Conservation (phyloP, 306 rosid species). For the Vigna trinervia region DNA sequence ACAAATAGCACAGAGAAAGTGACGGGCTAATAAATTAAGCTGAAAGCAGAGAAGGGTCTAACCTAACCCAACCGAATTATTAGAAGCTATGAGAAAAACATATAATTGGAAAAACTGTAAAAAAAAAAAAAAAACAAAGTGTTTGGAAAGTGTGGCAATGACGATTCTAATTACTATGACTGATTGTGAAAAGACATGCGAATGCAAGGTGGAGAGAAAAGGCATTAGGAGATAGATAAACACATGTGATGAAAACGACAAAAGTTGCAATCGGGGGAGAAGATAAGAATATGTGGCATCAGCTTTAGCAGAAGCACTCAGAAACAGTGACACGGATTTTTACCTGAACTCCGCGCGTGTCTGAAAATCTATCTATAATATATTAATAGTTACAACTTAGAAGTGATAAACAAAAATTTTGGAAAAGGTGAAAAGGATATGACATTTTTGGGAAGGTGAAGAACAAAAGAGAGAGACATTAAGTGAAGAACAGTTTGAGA, state of each 20-base stretch:
- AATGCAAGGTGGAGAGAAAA: slow-evolving; percentile 15
- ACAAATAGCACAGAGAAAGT: neutral
- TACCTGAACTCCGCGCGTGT: neutral
- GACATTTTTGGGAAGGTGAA: slow-evolving; percentile 39
- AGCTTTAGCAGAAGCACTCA: slow-evolving; percentile 32
- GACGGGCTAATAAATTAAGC: neutral
- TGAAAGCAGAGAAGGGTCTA: slow-evolving; percentile 1
- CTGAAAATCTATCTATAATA: neutral
- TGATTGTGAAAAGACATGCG: slow-evolving; percentile 15
- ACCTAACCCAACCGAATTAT: slow-evolving; percentile 29
- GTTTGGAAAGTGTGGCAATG: neutral
- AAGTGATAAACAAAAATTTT: neutral
- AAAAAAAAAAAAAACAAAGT: neutral
- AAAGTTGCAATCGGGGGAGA: slow-evolving; percentile 33
- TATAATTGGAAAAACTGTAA: neutral
- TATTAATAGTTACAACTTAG: neutral
- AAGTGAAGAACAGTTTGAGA: neutral
- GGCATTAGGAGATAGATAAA: slow-evolving; percentile 24
- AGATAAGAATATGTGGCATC: slow-evolving; percentile 45
- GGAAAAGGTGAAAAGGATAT: slow-evolving; percentile 9
- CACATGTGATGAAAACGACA: slow-evolving; percentile 46
- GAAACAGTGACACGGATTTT: slow-evolving; percentile 27
- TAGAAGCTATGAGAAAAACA: neutral
- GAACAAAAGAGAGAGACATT: slow-evolving; percentile 6
- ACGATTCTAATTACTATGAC: neutral